Evolutionary conservation across 257 asterid species (phyloP), one percentile per base, ranked within the genome.

Genomic region (Rubia yunnanensis): DNA sequence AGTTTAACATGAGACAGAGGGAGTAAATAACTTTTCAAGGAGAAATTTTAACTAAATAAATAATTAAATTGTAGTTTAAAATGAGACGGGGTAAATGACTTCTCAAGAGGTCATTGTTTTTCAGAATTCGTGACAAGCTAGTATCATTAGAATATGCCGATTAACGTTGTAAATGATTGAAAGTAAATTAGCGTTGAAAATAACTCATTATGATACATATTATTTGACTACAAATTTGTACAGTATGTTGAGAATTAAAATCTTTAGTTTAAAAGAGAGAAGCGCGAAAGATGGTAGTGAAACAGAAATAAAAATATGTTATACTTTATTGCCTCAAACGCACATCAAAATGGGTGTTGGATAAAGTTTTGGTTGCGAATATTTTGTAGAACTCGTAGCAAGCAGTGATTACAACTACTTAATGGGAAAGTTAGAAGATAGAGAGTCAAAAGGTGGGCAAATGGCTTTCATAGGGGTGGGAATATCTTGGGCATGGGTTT

Each of bases 401-500:
- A 44, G 17, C 52, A n/a, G 52, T 17, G 52, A 44, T 44, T 44
- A 44, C 15, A 3, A 49, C 10, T 50, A 50, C 18, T n/a, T 20
- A 50, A 50, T 50, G 23, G 24, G n/a, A 50, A 50, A 50, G 57
- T 50, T 7, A 8, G 15, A 17, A 61, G 24, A 60, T 57, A 41
- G 41, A 26, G 79, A 73, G 77, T 67, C 72, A 74, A 81, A 81
- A 78, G 82, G 82, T 82, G 86, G 76, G 95, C 82, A 71, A 49
- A 34, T 65, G 65, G 72, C 78, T 78, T 71, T 80, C 73, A 74
- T 62, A 62, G 70, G 59, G 80, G 77, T 81, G 82, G 71, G 80
- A 76, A 71, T 76, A 71, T 76, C 32, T 76, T 52, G 80, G 80
- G 74, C 82, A 59, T 41, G 70, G 69, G 78, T 77, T 77, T 73